Evolutionary conservation across 108 stramenopile genomes (phyloP).

Genomic region (Epipyxis sp.): DNA sequence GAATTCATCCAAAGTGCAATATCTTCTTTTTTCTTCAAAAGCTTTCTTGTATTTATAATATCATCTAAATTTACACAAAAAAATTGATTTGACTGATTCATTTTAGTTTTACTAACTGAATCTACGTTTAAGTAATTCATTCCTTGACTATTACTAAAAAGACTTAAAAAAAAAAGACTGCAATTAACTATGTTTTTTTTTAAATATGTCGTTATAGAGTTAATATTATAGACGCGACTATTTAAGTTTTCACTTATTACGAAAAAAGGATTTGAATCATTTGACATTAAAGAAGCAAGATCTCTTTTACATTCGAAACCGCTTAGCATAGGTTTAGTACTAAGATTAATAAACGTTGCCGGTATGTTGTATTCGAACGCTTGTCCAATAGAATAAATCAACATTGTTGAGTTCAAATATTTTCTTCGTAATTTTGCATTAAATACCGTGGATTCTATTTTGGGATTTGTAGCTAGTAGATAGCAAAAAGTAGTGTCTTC

Average conservation of each 20-base stretch:
- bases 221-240: constrained; percentile 8
- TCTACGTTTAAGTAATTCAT: neutral
- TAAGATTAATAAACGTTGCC: constrained; percentile 25
- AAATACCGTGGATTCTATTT: constrained; percentile 39
- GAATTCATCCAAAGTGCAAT: constrained; percentile 9
- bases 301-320: constrained; percentile 16
- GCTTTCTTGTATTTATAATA: neutral
- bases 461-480: constrained; percentile 38
- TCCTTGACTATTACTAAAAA: constrained; percentile 1
- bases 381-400: constrained; percentile 28
- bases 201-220: constrained; percentile 2
- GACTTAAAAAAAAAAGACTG: constrained; percentile 1
- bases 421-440: constrained; percentile 47
- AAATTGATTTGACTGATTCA: constrained; percentile 4
- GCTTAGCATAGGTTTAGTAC: neutral
- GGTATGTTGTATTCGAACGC: constrained; percentile 18
- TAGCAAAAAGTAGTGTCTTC: neutral
- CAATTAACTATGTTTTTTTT: constrained; percentile 10
- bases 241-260: constrained; percentile 19
- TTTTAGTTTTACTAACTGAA: neutral
- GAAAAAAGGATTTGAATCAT: neutral
- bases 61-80: constrained; percentile 19
- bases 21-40: constrained; percentile 22
- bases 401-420: constrained; percentile 26
- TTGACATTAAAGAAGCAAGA: neutral